Conservation (phyloP, 2,329 filamentous ascomycete species). For the Mollisia scopiformis region DNA sequence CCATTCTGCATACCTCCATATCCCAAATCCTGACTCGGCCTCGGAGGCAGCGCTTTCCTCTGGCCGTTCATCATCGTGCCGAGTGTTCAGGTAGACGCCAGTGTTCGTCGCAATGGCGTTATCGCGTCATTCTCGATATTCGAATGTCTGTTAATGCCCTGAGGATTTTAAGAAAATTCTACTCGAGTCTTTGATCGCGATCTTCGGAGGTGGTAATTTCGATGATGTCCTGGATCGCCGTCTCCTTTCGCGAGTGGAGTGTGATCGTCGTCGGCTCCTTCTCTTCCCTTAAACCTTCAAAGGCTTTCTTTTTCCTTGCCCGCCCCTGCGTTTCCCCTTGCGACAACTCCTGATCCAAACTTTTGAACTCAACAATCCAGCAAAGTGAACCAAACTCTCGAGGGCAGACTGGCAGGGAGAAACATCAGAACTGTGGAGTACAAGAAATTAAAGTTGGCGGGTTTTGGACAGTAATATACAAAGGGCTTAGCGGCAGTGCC, state of each 20-base stretch:
- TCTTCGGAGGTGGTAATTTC: slow-evolving; percentile 5
- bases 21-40: slow-evolving; percentile 24
- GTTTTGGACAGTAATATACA: background rate
- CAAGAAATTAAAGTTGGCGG: background rate
- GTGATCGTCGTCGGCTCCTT: slow-evolving; percentile 13
- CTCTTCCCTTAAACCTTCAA: slow-evolving; percentile 7
- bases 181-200: background rate
- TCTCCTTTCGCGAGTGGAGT: slow-evolving; percentile 8
- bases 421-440: background rate
- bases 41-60: slow-evolving; percentile 23
- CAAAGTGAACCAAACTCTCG: background rate
- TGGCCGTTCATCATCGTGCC: slow-evolving; percentile 20
- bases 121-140: slow-evolving; percentile 9
- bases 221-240: slow-evolving; percentile 9
- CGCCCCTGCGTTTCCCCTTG: background rate
- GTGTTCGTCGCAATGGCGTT: background rate
- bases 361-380: background rate
- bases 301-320: background rate
- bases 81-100: background rate
- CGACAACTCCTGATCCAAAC: background rate
- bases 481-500: background rate
- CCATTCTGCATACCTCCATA: slow-evolving; percentile 20
- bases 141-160: background rate
- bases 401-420: background rate
- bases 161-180: background rate